These are phyloP conservation scores for Ganoderma lucidum DNA, from an alignment of 1,284 basidiomycete genomes.

Conservation along the genomic window DNA sequence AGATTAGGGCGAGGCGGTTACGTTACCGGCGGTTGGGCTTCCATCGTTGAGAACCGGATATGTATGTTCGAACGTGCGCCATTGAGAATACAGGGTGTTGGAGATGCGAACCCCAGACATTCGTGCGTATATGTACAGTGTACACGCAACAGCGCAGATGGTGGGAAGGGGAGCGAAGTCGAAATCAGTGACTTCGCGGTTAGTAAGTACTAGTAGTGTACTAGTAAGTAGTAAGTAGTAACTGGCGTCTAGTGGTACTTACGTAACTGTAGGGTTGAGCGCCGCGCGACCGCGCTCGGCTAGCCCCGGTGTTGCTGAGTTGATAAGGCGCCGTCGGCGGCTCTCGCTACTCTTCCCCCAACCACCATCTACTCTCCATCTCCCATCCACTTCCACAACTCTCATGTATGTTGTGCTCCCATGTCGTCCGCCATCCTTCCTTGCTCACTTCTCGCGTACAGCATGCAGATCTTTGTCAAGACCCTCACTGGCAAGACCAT, in stretches of 20 bases:
- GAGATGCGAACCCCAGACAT: too few species aligned
- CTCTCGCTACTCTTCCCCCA: constrained; percentile 31
- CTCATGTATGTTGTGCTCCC: constrained; percentile 17
- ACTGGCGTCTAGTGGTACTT: too few species aligned
- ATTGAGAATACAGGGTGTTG: too few species aligned
- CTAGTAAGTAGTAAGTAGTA: too few species aligned
- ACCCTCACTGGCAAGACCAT: constrained; percentile 42
- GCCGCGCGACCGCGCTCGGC: constrained; percentile 8
- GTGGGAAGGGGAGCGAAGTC: too few species aligned
- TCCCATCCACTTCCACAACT: constrained; percentile 10
- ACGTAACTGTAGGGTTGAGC: neutral
- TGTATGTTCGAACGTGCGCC: neutral
- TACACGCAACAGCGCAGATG: too few species aligned
- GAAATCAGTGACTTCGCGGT: too few species aligned
- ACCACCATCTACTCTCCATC: constrained; percentile 37
- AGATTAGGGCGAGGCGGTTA: too few species aligned
- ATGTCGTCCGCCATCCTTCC: neutral
- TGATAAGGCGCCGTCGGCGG: constrained; percentile 35
- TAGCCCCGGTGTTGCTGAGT: constrained; percentile 19
- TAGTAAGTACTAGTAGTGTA: too few species aligned
- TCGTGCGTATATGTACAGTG: too few species aligned
- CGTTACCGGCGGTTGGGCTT: neutral
- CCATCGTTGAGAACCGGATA: neutral
- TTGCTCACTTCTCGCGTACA: constrained; percentile 13
- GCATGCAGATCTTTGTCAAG: constrained; percentile 44